These are phyloP conservation scores for Gymnopus androsaceus DNA, from an alignment of 1,284 basidiomycete genomes.

Conservation along the genomic window DNA sequence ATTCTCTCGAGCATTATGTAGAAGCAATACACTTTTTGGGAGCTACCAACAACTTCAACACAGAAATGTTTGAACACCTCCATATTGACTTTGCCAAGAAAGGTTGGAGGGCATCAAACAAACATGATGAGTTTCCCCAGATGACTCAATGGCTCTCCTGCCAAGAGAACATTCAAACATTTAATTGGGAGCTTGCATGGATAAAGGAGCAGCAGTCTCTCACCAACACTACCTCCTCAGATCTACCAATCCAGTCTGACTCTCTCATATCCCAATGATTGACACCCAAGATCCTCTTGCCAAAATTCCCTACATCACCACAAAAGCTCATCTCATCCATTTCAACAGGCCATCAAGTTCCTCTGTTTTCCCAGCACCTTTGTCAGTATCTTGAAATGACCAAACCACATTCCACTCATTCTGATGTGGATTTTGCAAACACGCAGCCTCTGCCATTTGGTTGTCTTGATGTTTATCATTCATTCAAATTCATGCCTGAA, in stretches of 20 bases:
- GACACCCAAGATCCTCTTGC: not conserved
- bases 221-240: not conserved
- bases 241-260: not conserved
- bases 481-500: no score
- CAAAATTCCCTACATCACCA: no score
- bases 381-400: not conserved
- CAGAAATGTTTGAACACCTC: no score
- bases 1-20: constrained; percentile 28
- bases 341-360: not conserved
- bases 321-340: not conserved
- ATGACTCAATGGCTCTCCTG: not conserved
- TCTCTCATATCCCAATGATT: no score
- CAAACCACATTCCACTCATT: not conserved
- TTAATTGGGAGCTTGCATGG: not conserved
- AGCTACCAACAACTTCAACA: no score
- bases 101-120: constrained; percentile 1
- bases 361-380: not conserved
- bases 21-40: constrained; percentile 21
- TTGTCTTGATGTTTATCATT: not conserved
- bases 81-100: constrained; percentile 21
- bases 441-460: not conserved
- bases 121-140: constrained; percentile 14
- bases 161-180: constrained; percentile 14
- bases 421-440: not conserved
- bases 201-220: not conserved